Evolutionary conservation across 2,329 filamentous ascomycete genomes (phyloP), one percentile per base, ranked within the genome.

Genomic region (Paracamarosporium sp.): DNA sequence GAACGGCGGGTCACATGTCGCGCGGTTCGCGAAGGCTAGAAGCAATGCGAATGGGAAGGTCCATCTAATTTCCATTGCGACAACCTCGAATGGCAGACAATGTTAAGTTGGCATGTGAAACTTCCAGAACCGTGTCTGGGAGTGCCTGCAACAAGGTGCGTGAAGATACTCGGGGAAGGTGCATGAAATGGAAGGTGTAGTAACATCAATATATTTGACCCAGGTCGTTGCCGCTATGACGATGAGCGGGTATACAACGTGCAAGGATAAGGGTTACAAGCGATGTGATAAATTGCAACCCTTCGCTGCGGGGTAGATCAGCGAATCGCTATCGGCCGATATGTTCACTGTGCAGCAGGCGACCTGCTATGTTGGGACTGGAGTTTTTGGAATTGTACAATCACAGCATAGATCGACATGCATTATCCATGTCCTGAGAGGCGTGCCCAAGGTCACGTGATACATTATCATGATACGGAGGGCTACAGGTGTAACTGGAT

Each of bases 241-340:
- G 46, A 50, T 27, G 31, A 6, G 28, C 11, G 8, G 24, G 22
- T 13, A 44, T 47, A 33, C 44, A 20, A 24, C 11, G 33, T 30
- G 13, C 47, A 40, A 38, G 33, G 46, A 22, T 40, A 25, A 27
- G 22, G 40, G 33, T 50, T 50, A 35, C 33, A 28, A 38, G 33
- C 17, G 47, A 27, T 17, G 22, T n/a, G 33, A 12, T 50, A 28
- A 17, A 50, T 50, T 50, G 47, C 47, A 50, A 50, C 47, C 11
- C n/a, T 28, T 35, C 31, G 45, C 13, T 50, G 47, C 47, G 47
- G 47, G 47, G 47, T 50, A 50, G 47, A 40, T 50, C 47, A 17
- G 24, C 47, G 47, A 12, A 12, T 20, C 24, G 22, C 40, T 50
- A 50, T 40, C 47, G 8, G 33, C 33, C 47, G 33, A 17, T 22